phyloP scores from a whole-genome alignment of 352 stramenopile genomes.

The Peronosclerospora sorghi region DNA sequence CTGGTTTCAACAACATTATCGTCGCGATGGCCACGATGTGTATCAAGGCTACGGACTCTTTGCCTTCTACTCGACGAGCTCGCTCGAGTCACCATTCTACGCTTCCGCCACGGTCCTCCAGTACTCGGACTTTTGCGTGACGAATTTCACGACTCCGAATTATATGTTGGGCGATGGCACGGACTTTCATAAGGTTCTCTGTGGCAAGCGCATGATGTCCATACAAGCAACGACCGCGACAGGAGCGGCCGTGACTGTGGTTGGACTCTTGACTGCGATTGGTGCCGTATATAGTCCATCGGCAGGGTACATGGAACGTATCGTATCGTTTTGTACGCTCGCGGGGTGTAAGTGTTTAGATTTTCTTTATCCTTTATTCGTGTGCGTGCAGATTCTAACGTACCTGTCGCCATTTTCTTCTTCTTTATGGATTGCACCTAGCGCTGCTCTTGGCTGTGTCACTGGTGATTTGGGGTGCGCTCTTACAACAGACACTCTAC shows the following conservation, averaged over 20 bases:
- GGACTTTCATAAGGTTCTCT: slow-evolving; percentile 61
- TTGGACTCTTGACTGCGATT: slow-evolving; percentile 55
- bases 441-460: slow-evolving; percentile 57
- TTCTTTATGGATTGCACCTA: slow-evolving; percentile 13
- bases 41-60: slow-evolving; percentile 78
- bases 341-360: slow-evolving; percentile 52
- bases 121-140: slow-evolving; percentile 62
- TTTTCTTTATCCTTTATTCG: slow-evolving; percentile 6
- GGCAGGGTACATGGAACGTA: slow-evolving; percentile 53
- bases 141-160: slow-evolving; percentile 41
- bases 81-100: slow-evolving; percentile 68
- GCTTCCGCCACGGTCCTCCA: slow-evolving; percentile 65
- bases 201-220: slow-evolving; percentile 57
- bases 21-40: slow-evolving; percentile 52
- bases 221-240: slow-evolving; percentile 53
- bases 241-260: slow-evolving; percentile 44
- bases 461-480: slow-evolving; percentile 68
- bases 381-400: too few species aligned
- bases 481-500: slow-evolving; percentile 69
- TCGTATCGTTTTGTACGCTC: slow-evolving; percentile 78
- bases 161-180: slow-evolving; percentile 76
- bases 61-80: slow-evolving; percentile 69
- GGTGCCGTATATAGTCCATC: slow-evolving; percentile 66
- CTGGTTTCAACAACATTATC: slow-evolving; percentile 82
- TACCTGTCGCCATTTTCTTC: neutral